These are phyloP conservation scores for Lasiodiplodia sp. DNA, from an alignment of 2,329 filamentous ascomycete species.

Conservation along the genomic window DNA sequence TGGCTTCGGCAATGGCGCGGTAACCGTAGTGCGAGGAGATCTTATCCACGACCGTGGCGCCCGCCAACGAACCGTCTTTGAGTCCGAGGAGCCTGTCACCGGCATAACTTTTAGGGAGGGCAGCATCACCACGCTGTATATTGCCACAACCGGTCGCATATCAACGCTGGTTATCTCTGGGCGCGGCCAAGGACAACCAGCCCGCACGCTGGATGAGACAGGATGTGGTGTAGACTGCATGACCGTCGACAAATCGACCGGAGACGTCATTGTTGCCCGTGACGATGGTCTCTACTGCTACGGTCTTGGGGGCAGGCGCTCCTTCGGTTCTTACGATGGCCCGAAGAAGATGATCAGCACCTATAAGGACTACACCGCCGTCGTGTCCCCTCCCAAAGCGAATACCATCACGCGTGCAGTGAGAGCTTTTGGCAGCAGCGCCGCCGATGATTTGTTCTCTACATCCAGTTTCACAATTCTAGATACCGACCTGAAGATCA, in stretches of 20 bases:
- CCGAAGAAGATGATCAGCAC: conserved; percentile 82
- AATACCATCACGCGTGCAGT: conserved; percentile 63
- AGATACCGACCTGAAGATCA: conserved; percentile 89
- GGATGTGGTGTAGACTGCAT: conserved; percentile 96
- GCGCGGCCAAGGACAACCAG: conserved; percentile 86
- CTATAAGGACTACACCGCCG: conserved; percentile 84
- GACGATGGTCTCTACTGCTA: conserved; percentile 98
- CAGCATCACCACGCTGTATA: conserved; percentile 78
- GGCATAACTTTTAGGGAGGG: conserved; percentile 79
- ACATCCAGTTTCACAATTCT: conserved; percentile 88
- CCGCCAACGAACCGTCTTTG: conserved; percentile 92
- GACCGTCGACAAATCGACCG: conserved; percentile 80
- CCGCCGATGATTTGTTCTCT: conserved; percentile 81
- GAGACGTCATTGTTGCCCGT: conserved; percentile 88
- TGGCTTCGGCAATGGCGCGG: conserved; percentile 93
- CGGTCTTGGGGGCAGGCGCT: conserved; percentile 80
- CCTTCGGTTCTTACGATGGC: conserved; percentile 89
- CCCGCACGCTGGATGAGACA: conserved; percentile 85
- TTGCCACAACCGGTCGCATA: conserved; percentile 88
- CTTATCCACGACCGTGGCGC: conserved; percentile 94
- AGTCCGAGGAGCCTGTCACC: conserved; percentile 95
- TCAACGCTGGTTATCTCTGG: conserved; percentile 87
- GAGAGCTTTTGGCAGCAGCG: conserved; percentile 74
- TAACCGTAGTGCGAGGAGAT: conserved; percentile 92
- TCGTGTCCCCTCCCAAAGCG: conserved; percentile 80